Evolutionary conservation across 1,284 basidiomycete genomes (phyloP), one percentile per base, ranked within the genome.

Genomic region (Ganoderma meredithae): DNA sequence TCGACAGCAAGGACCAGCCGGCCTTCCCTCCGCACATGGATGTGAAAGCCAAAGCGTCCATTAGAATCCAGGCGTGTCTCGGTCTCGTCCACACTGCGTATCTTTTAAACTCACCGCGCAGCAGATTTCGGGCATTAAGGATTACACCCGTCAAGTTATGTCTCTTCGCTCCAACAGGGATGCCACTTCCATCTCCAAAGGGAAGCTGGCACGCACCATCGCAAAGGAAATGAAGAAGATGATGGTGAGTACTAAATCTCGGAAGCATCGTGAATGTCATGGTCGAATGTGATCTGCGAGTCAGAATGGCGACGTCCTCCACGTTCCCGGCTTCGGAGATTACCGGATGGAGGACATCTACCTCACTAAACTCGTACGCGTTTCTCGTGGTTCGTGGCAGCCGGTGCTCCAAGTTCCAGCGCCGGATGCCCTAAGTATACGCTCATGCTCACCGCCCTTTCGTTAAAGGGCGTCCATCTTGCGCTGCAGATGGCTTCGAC

Each of bases 311-410:
- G 47, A 52, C 22, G 22, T 52, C 25, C 47, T 52, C 47, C 47
- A 22, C 25, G 47, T 52, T 25, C 52, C 31, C 13, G 52, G 27
- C 25, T 27, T 33, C 12, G 25, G 25, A 17, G 52, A 55, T 33
- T 60, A 62, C 47, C 7, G 15, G n/a, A 53, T 65, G 33, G 36
- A 49, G 1, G 40, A 68, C 2, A 58, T 72, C 22, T 31, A 59
- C 47, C n/a, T 69, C 2, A 31, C 31, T 31, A 60, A n/a, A 39
- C 62, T 70, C 2, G 60, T 61, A 7, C 71, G 62, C 25, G 65
- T 63, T 1, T 64, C 71, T 9, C 67, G 58, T 19, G 71, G 69
- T 12, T 70, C 68, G 25, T 72, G 69, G 66, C 71, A 72, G 41
- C 69, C 69, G 13, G 69, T 65, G 39, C 60, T 68, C 55, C 36